These are phyloP conservation scores for Hypoxylon sp. DNA, from an alignment of 2,329 filamentous ascomycete species.

Conservation along the genomic window DNA sequence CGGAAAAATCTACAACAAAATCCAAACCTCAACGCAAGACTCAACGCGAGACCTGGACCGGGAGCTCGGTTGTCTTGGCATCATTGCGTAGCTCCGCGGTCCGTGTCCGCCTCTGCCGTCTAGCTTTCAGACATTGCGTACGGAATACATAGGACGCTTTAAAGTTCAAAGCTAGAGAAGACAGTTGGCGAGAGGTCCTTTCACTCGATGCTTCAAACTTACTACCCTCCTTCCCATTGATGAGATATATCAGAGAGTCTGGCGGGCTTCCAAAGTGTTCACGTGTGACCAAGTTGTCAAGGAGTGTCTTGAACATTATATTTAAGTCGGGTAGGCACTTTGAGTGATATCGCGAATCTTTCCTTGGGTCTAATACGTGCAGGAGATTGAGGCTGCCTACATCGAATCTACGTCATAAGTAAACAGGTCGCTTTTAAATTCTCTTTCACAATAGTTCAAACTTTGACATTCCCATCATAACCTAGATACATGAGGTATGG, in stretches of 20 bases:
- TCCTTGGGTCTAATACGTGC: background rate
- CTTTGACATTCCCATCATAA: background rate
- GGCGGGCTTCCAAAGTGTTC: background rate
- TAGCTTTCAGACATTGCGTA: too few species aligned
- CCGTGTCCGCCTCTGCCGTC: too few species aligned
- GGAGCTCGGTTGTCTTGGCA: too few species aligned
- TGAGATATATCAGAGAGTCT: background rate
- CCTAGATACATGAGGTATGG: background rate
- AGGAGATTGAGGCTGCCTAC: background rate
- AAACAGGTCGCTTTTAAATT: background rate
- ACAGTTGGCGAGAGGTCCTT: background rate
- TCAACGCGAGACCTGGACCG: too few species aligned
- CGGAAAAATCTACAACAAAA: too few species aligned
- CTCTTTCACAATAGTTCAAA: slow-evolving; percentile 9
- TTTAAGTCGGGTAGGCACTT: background rate
- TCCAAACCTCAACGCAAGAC: too few species aligned
- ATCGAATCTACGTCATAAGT: background rate
- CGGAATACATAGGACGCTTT: background rate
- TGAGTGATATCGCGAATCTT: background rate
- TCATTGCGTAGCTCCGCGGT: too few species aligned
- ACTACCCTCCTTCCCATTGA: background rate
- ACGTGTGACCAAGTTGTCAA: background rate
- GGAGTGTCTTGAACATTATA: background rate
- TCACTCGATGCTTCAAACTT: background rate
- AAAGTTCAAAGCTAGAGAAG: background rate